Percentiles rank a stretch among this genome's conserved stretches.
Conservation (phyloP, 352 stramenopile species). For the Phytopythium sindhum region DNA sequence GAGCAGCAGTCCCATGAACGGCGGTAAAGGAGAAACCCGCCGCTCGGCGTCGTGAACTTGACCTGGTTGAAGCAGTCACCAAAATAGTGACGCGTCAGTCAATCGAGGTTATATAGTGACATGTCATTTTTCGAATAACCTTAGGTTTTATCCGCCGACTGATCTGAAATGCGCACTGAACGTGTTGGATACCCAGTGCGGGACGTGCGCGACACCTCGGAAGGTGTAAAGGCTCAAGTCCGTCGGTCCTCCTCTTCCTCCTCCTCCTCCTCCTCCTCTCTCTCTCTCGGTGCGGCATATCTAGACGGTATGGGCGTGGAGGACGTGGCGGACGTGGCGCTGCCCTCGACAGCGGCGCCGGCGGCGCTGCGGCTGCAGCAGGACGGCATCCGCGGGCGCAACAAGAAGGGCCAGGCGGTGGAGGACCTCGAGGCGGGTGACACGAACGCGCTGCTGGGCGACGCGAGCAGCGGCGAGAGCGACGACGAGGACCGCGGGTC, state of each 20-base stretch:
- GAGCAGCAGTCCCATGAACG: not conserved
- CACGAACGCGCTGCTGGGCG: slow-evolving; percentile 8
- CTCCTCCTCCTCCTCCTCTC: not conserved
- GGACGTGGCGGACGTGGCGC: slow-evolving; percentile 27
- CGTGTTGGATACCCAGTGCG: not conserved
- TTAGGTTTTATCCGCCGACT: not conserved
- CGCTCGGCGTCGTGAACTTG: not conserved
- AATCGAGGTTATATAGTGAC: not conserved
- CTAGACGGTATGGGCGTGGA: slow-evolving; percentile 19
- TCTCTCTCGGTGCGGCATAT: not conserved
- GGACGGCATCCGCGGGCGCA: slow-evolving; percentile 58
- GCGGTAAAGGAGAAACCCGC: not conserved
- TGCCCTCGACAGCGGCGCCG: slow-evolving; percentile 5
- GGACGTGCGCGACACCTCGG: not conserved
- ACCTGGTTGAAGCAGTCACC: not conserved
- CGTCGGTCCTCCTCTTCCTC: not conserved
- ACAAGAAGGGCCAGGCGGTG: slow-evolving; percentile 38
- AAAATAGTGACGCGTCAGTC: not conserved
- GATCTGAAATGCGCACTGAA: not conserved
- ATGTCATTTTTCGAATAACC: not conserved
- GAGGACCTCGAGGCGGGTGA: slow-evolving; percentile 15
- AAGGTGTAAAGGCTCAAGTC: not conserved
- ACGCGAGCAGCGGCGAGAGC: slow-evolving; percentile 5
- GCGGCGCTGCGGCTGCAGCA: not conserved
- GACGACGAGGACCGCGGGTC: slow-evolving; percentile 11